A percentile compares a stretch with the other conserved stretches of the same genome.
Conservation (phyloP, 2,329 filamentous ascomycete species). For the Neofusicoccum cordaticola region DNA sequence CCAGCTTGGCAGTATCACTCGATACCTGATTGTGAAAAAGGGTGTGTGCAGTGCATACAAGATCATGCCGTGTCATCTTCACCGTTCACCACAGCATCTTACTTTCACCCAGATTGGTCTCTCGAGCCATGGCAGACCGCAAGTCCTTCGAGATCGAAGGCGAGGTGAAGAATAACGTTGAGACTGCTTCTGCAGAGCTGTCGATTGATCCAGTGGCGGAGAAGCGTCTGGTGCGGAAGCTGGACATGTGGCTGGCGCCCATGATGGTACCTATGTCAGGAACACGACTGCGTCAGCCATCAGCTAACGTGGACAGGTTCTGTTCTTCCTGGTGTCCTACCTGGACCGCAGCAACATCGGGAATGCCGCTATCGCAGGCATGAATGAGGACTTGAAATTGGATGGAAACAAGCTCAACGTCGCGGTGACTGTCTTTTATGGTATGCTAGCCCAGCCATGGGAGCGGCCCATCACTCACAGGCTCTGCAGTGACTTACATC, state of each 20-base stretch:
- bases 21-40: neutral
- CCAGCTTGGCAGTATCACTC: neutral
- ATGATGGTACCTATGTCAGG: conserved; percentile 55
- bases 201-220: conserved; percentile 40
- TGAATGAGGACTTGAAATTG: conserved; percentile 63
- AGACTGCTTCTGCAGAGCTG: neutral
- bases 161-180: neutral
- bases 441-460: neutral
- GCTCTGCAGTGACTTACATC: conserved; percentile 42
- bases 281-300: neutral
- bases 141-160: neutral
- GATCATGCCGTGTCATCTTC: neutral
- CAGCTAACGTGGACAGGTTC: conserved; percentile 45
- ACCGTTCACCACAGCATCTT: neutral
- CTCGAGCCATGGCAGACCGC: neutral
- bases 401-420: conserved; percentile 64
- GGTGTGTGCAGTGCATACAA: neutral
- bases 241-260: conserved; percentile 64
- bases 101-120: neutral
- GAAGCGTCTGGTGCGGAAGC: conserved; percentile 59
- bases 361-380: conserved; percentile 61
- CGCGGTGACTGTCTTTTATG: conserved; percentile 43
- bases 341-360: conserved; percentile 75
- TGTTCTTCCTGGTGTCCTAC: conserved; percentile 71
- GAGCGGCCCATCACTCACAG: conserved; percentile 19